Base-by-base conservation (phyloP, 768 basidiomycete species). In the Boletus speciosus region DNA sequence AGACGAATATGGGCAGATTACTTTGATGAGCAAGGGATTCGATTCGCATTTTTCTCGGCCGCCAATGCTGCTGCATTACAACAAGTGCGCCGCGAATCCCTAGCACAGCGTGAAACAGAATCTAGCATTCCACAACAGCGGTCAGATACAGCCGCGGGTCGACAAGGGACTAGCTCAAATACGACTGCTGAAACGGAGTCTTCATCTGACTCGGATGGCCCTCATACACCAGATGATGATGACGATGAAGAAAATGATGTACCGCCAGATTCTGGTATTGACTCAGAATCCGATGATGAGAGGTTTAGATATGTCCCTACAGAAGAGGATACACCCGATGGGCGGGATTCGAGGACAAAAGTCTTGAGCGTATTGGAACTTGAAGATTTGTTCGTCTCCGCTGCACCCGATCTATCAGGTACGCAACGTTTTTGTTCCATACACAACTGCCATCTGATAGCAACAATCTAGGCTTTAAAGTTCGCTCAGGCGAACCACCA, bases 21-120 rank as follows among this genome's bases (percentile, higher is more conserved):
- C 64, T 94, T 96, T 61, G 92, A 95, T 52, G 61, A 75, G 11
- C 78, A 88, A 61, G 79, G 80, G 8, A 76, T 95, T 40, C 79
- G 77, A 54, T 97, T 90, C 63, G 93, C 91, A 0, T 96, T 99
- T 67, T 96, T 95, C 74, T 94, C 97, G 7, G 94, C 97, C 7
- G 81, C 90, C 11, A 89, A 91, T 72, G 93, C 92, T 27, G 77
- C 84, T 5, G 93, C 92, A 23, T 63, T 93, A 36, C 96, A 98
- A 55, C 81, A 90, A 67, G 85, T 83, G 51, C 76, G 85, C 44
- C 70, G 81, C 62, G 82, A 84, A 46, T 77, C 78, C 3, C 54
- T 62, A 11, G 67, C 67, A 16, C 59, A 38, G 29, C 32, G 19
- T 8, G 71, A 70, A 36, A 57, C 63, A 14, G 66, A 66, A 47